Percentiles rank a stretch among this genome's conserved stretches.
These are phyloP conservation scores for Salvia rosmarinus DNA, from an alignment of 257 asterid species.

Conservation along the genomic window DNA sequence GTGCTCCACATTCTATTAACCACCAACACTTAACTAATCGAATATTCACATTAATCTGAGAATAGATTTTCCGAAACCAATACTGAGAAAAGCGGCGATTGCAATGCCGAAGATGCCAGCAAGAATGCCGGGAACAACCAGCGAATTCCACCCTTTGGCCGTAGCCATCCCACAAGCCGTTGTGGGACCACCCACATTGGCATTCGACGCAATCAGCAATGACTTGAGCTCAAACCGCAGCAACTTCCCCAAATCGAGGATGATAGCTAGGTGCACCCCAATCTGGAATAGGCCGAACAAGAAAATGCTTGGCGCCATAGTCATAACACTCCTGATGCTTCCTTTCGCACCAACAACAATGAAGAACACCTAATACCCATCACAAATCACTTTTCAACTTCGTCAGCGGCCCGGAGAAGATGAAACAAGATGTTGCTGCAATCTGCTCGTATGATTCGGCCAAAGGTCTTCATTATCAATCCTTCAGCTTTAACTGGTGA, in stretches of 20 bases:
- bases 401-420: too few relatives aligned
- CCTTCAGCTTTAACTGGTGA: too few relatives aligned
- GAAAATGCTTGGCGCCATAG: slow-evolving; percentile 82
- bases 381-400: background rate
- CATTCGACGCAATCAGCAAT: slow-evolving; percentile 91
- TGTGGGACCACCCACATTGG: slow-evolving; percentile 97
- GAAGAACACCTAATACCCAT: slow-evolving; percentile 61
- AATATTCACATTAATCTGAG: slow-evolving; percentile 60
- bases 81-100: slow-evolving; percentile 87
- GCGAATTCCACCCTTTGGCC: slow-evolving; percentile 90
- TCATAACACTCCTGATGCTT: slow-evolving; percentile 68
- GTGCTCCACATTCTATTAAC: background rate
- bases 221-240: slow-evolving; percentile 65
- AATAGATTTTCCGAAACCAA: slow-evolving; percentile 69
- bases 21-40: background rate
- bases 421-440: too few relatives aligned
- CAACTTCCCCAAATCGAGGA: slow-evolving; percentile 81
- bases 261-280: slow-evolving; percentile 66
- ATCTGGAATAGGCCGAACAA: slow-evolving; percentile 77
- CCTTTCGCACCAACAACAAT: slow-evolving; percentile 84
- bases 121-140: slow-evolving; percentile 83
- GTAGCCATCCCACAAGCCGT: slow-evolving; percentile 99
- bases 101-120: slow-evolving; percentile 89
- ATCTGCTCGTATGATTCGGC: too few relatives aligned
- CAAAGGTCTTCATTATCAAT: too few relatives aligned